Conservation (phyloP, 2,329 filamentous ascomycete genomes). For the Elsinoe fawcettii region DNA sequence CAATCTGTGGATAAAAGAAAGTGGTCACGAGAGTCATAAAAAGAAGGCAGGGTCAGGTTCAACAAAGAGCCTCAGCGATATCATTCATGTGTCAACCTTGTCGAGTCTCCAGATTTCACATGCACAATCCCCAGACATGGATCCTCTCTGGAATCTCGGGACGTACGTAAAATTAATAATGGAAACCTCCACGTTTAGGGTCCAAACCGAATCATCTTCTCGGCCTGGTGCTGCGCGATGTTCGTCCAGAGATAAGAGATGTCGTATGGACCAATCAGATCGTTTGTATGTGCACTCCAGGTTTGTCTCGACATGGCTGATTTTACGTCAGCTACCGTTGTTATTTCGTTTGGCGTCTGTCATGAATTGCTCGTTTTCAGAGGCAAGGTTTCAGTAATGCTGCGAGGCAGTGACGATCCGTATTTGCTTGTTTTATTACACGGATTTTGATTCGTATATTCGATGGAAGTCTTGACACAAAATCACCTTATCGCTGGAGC, state of each 20-base stretch:
- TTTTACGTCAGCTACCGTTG: slow-evolving; percentile 10
- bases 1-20: background rate
- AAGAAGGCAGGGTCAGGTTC: background rate
- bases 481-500: background rate
- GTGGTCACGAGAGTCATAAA: background rate
- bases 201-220: background rate
- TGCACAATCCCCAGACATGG: background rate
- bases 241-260: slow-evolving; percentile 9
- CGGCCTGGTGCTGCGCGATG: slow-evolving; percentile 5
- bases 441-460: background rate
- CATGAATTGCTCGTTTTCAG: background rate
- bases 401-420: background rate
- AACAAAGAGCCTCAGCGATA: background rate
- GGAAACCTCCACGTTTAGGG: slow-evolving; percentile 6
- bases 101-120: background rate
- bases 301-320: slow-evolving; percentile 2
- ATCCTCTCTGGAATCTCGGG: background rate
- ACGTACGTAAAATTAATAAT: slow-evolving; percentile 16
- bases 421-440: background rate
- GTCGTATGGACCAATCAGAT: background rate
- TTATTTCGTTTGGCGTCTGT: background rate
- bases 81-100: slow-evolving; percentile 12
- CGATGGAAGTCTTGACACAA: background rate
- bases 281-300: slow-evolving; percentile 6
- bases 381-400: background rate